Base-by-base conservation (phyloP, 805 yeast species). In the Schizosaccharomyces octosporus region DNA sequence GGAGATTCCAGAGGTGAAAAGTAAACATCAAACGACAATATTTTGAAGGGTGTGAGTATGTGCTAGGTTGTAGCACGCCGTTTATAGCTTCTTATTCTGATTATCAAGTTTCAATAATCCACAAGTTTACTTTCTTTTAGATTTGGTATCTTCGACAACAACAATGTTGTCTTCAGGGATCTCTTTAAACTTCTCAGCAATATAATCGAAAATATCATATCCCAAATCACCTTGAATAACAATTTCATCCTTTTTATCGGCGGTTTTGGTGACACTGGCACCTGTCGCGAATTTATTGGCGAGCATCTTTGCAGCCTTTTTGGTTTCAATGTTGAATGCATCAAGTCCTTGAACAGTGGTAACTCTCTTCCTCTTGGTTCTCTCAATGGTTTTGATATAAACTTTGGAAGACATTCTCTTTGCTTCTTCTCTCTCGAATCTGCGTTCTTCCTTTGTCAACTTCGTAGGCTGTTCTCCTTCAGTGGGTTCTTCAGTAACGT, bases 271-370 rank as follows among this genome's bases (percentile, higher is more conserved):
- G 15, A 89, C 95, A 27, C 93, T 82, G 36, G 96, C 90, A 61
- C 97, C 97, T 7, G 97, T 89, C 15, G 97, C 97, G 69, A 90
- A 89, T 71, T 85, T 87, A 43, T 93, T 83, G 0, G 97, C 93
- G 72, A 90, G 89, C 0, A 88, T 82, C 76, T 90, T 90, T 57
- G 95, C 85, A 65, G 87, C 76, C 69, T 88, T 89, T 75, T 89
- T 89, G 80, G 86, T 79, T 69, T 89, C 96, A 59, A 87, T 79
- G 64, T 83, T 90, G 69, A 87, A 84, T 48, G 88, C 86, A 69
- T 90, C 97, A 64, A 89, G 76, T 17, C 96, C 96, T 21, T 85
- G 78, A 60, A 89, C 83, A 27, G 95, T 85, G 61, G 88, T 83
- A 62, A 88, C 85, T 69, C 84, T 87, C 71, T 89, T 89, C 67